Conservation (phyloP, 2,329 filamentous ascomycete species). For the Geosmithia putterillii region DNA sequence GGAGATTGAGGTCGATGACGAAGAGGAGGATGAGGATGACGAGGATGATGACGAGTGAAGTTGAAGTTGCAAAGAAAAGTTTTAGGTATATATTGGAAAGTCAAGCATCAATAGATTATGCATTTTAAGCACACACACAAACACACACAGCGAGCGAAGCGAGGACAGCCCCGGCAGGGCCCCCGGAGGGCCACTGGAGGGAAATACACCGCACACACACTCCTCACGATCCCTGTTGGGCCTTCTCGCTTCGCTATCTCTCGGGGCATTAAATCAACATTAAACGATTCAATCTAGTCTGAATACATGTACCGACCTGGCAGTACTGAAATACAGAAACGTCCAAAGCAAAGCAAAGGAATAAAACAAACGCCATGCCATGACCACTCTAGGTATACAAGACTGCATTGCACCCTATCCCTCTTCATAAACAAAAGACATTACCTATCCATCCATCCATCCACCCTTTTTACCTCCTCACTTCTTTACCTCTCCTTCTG, state of each 20-base stretch:
- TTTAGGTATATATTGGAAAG: too few species aligned
- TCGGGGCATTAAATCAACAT: too few species aligned
- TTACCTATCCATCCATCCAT: not conserved
- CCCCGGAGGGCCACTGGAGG: too few species aligned
- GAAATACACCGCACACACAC: too few species aligned
- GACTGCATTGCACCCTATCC: not conserved
- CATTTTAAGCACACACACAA: not conserved
- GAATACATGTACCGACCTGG: too few species aligned
- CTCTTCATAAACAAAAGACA: not conserved
- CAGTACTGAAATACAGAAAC: too few species aligned
- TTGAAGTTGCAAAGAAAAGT: conserved; percentile 1
- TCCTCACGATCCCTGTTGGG: too few species aligned
- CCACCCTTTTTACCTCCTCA: not conserved
- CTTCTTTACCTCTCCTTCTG: conserved; percentile 25
- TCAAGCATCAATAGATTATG: not conserved
- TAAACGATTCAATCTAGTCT: too few species aligned
- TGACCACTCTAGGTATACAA: conserved; percentile 1
- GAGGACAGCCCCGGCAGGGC: too few species aligned
- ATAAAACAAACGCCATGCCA: conserved; percentile 11
- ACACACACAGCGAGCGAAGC: not conserved
- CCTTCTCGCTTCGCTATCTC: too few species aligned
- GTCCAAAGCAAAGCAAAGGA: too few species aligned
- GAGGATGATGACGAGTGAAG: not conserved
- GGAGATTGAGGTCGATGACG: conserved; percentile 40
- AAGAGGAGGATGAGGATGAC: conserved; percentile 2